Evolutionary conservation across 1,284 basidiomycete species (phyloP).

Genomic region (Melampsora americana): DNA sequence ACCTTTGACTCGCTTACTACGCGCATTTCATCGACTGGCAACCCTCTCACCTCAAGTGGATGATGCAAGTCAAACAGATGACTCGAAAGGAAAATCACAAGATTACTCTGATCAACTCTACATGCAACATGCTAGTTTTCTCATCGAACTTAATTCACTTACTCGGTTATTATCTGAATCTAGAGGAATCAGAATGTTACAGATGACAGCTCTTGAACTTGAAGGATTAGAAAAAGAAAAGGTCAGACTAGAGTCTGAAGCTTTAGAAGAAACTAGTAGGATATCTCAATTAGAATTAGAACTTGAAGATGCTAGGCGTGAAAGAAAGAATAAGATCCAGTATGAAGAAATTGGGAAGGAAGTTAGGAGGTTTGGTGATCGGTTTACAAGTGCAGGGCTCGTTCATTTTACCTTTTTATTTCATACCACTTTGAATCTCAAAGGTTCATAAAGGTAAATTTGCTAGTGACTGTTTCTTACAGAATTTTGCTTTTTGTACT

Average conservation of each 20-base stretch:
- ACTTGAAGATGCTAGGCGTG: conserved; percentile 31
- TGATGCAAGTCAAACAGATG: not conserved
- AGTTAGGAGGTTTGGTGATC: conserved; percentile 38
- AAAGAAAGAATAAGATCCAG: conserved; percentile 32
- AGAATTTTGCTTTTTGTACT: conserved; percentile 1
- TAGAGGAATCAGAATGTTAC: not conserved
- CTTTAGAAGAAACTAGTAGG: not conserved
- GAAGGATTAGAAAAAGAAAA: conserved; percentile 7
- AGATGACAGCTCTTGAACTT: conserved; percentile 13
- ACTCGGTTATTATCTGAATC: conserved; percentile 6
- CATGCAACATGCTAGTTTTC: conserved; percentile 21
- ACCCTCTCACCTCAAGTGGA: not conserved
- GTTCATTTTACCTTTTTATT: conserved; percentile 14
- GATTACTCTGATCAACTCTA: not conserved
- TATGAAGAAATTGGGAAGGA: conserved; percentile 42
- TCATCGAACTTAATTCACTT: conserved; percentile 10
- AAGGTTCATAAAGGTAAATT: not conserved
- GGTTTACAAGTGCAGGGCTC: conserved; percentile 41
- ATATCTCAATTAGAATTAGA: conserved; percentile 22
- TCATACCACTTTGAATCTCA: not conserved
- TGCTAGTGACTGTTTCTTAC: not conserved
- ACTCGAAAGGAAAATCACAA: not conserved
- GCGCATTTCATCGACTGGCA: conserved; percentile 13
- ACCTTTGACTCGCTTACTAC: conserved; percentile 12
- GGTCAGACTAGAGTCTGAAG: conserved; percentile 1